phyloP scores from a whole-genome alignment of 108 stramenopile species.

The Cyclotella sp. region DNA sequence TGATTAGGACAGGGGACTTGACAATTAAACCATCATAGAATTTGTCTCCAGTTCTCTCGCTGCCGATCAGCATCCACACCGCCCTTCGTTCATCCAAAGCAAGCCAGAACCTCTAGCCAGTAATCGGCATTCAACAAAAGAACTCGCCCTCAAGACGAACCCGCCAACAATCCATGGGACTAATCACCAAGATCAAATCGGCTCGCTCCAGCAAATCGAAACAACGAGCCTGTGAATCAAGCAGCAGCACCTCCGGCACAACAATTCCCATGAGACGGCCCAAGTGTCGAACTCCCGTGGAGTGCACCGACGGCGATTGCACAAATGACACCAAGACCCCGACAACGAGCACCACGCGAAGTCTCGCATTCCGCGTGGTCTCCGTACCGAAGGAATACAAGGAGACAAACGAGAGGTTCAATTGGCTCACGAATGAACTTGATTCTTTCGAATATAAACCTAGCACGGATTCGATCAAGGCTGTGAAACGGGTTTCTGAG shows the following conservation, averaged over 20 bases:
- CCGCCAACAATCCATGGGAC: background rate
- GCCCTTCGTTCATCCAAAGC: no score
- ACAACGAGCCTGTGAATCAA: background rate
- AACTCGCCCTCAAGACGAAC: background rate
- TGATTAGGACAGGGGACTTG: no score
- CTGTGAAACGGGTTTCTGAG: background rate
- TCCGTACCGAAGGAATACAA: constrained; percentile 8
- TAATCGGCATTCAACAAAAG: background rate
- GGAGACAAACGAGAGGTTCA: background rate
- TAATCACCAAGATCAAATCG: constrained; percentile 6
- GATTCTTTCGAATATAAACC: constrained; percentile 5
- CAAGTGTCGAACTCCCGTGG: background rate
- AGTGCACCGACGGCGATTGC: background rate
- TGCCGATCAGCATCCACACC: background rate
- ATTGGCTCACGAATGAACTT: constrained; percentile 10
- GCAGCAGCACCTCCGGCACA: background rate
- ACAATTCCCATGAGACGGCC: background rate
- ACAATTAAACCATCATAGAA: no score
- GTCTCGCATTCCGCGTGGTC: background rate
- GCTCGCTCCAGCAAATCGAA: background rate
- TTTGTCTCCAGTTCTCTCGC: no score
- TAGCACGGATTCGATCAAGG: background rate
- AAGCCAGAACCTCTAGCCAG: no score
- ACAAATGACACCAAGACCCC: background rate
- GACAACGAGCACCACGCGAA: background rate